Evolutionary conservation across 2,329 filamentous ascomycete species (phyloP), one percentile per base, ranked within the genome.

Genomic region (Alternaria hordeiaustralica): DNA sequence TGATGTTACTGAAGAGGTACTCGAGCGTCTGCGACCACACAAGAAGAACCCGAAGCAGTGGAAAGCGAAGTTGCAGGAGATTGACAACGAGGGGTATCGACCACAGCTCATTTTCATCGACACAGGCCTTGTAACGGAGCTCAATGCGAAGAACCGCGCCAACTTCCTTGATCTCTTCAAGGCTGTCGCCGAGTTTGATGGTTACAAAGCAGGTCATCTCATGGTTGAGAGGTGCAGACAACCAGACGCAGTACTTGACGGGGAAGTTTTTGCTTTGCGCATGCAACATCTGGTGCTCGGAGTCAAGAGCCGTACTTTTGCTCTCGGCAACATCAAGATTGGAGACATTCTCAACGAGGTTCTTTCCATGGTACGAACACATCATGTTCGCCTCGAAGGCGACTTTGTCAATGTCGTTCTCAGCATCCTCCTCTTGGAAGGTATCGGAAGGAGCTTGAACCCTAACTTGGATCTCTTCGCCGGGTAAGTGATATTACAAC

Each of bases 351-450:
- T 99, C 28, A 94, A 96, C 74, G 88, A 96, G 71, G 96, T 98
- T 0, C 84, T 99, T 47, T 87, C 87, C 63, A 97, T 99, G 94
- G 96, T 99, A 28, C 89, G 96, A 59, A 84, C 85, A 10, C 96
- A 99, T 78, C 96, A 99, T 76, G 96, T 99, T 5, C 87, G 96
- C 9, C 87, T 99, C 55, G 96, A 99, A 80, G 96, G 96, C 9
- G 96, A 99, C 78, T 99, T 98, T 77, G 94, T 99, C 77, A 99
- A 99, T 76, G 96, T 99, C 5, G 95, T 99, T 28, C 91, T 99
- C 62, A 97, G 93, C 63, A 97, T 98, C 57, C 83, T 99, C 33
- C 85, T 99, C 3, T 85, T 99, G 2, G 96, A 99, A 78, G 96
- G 96, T 7, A 99, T 98, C 74, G 96, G 96, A 0, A 87, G 96